phyloP scores from a whole-genome alignment of 768 basidiomycete species.

The Calocera viscosa region DNA sequence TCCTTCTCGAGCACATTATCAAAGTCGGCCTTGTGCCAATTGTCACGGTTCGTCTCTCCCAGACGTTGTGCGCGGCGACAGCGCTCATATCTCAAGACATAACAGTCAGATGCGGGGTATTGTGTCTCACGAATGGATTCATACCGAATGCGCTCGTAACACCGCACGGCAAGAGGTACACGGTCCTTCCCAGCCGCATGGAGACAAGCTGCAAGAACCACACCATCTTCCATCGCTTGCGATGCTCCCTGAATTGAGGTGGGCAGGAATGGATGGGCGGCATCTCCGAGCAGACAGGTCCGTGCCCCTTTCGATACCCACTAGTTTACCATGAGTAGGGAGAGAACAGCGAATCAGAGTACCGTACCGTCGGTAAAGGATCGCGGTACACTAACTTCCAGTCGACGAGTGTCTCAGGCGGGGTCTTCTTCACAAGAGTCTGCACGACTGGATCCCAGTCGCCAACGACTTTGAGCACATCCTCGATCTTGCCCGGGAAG shows the following conservation, averaged over 20 bases:
- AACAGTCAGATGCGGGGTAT: background rate
- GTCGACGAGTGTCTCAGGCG: constrained; percentile 14
- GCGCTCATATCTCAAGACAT: background rate
- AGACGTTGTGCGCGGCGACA: background rate
- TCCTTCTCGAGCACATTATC: constrained; percentile 10
- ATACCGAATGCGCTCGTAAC: background rate
- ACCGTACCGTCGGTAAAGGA: constrained; percentile 17
- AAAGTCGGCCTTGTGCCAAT: constrained; percentile 9
- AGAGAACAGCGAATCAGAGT: background rate
- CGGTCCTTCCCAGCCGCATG: constrained; percentile 5
- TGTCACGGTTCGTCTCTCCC: background rate
- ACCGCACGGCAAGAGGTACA: background rate
- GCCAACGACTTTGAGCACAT: constrained; percentile 14
- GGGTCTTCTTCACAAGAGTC: background rate
- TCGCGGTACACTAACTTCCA: constrained; percentile 24
- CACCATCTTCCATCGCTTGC: background rate
- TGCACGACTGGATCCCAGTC: constrained; percentile 11
- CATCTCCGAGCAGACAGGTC: background rate
- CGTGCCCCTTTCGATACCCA: background rate
- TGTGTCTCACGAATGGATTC: background rate
- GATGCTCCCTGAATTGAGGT: background rate
- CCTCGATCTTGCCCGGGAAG: constrained; percentile 7
- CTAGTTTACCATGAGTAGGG: background rate
- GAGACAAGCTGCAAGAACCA: background rate
- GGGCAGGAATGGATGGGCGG: constrained; percentile 24